Conservation (phyloP, 768 basidiomycete genomes). For the Naganishia vaughanmartiniae region DNA sequence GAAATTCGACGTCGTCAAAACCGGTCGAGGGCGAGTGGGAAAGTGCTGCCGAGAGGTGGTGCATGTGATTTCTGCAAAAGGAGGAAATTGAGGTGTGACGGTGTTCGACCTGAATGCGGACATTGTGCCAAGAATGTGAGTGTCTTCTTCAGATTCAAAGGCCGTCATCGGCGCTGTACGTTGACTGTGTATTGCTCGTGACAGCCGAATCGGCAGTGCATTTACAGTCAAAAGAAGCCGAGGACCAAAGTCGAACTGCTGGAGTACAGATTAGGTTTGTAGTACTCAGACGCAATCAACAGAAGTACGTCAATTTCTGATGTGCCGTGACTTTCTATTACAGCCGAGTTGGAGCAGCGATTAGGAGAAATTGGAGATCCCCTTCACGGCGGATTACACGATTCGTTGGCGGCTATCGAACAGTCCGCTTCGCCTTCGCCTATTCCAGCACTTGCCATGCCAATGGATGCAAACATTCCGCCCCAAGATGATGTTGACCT, state of each 20-base stretch:
- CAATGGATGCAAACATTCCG: constrained; percentile 7
- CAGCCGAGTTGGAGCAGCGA: constrained; percentile 17
- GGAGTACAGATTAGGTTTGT: constrained; percentile 16
- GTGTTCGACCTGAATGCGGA: constrained; percentile 25
- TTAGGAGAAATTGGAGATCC: constrained; percentile 22
- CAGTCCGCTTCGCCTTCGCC: constrained; percentile 19
- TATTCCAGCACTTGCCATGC: neutral
- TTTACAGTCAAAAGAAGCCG: constrained; percentile 29
- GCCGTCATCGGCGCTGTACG: neutral
- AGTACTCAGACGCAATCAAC: neutral
- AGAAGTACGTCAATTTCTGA: too few relatives aligned
- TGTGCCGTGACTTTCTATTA: neutral
- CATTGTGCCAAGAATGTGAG: constrained; percentile 30
- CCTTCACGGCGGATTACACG: constrained; percentile 12
- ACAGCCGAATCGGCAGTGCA: constrained; percentile 25
- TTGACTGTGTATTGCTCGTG: neutral
- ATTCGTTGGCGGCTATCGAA: neutral
- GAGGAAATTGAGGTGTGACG: constrained; percentile 31
- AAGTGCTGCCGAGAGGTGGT: constrained; percentile 27
- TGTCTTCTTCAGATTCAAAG: neutral
- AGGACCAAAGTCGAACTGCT: constrained; percentile 20
- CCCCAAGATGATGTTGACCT: neutral
- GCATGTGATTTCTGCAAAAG: constrained; percentile 34
- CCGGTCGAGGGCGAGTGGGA: constrained; percentile 28
- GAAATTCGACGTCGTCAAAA: constrained; percentile 30